Evolutionary conservation across 495 filamentous ascomycete species (phyloP).

Genomic region (Podospora pseudoanserina): DNA sequence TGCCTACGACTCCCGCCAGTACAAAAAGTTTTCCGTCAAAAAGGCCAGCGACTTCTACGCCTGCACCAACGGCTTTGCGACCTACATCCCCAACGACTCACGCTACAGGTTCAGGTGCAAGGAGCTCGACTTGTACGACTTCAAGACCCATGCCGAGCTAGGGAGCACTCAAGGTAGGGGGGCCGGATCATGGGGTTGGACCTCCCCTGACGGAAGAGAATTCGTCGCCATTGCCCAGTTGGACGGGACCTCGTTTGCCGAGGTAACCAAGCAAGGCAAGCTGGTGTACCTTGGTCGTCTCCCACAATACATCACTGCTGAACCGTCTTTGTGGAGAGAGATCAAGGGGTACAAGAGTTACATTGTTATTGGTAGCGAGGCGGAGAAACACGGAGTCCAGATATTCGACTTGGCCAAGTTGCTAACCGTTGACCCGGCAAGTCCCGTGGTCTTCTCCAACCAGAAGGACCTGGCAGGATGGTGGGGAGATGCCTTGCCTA

Average conservation of each 20-base stretch:
- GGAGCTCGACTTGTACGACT: conserved; percentile 53
- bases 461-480: conserved; percentile 36
- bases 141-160: conserved; percentile 48
- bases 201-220: conserved; percentile 51
- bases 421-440: conserved; percentile 18
- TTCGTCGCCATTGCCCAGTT: conserved; percentile 55
- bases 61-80: conserved; percentile 48
- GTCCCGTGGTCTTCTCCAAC: conserved; percentile 30
- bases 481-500: conserved; percentile 34
- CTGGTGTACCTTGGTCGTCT: conserved; percentile 55
- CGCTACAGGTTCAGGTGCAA: conserved; percentile 51
- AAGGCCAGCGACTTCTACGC: conserved; percentile 26
- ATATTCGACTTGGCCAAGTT: conserved; percentile 51
- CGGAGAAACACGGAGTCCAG: conserved; percentile 45
- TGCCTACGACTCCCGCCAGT: conserved; percentile 38
- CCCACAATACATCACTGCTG: conserved; percentile 44
- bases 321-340: conserved; percentile 48
- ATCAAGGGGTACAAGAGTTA: conserved; percentile 46
- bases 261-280: conserved; percentile 47
- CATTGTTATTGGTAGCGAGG: conserved; percentile 49
- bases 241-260: conserved; percentile 56
- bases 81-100: conserved; percentile 39
- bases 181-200: conserved; percentile 53
- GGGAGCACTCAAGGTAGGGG: conserved; percentile 43
- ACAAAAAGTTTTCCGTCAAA: conserved; percentile 30